Percentiles rank a stretch among this genome's conserved stretches.
Evolutionary conservation across 2,329 filamentous ascomycete genomes (phyloP).

Genomic region (Aspergillus spinulosporus): DNA sequence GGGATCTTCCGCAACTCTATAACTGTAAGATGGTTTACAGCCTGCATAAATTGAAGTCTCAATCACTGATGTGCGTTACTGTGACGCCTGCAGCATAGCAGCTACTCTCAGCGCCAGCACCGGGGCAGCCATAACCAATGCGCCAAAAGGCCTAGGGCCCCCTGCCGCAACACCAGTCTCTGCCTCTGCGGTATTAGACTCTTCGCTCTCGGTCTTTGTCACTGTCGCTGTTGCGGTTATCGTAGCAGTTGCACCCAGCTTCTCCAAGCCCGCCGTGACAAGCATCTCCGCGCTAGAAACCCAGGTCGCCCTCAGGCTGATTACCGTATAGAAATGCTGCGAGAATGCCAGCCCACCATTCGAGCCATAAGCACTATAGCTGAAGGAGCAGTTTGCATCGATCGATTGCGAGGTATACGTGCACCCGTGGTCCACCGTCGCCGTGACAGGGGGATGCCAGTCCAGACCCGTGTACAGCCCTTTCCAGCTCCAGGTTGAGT

Average conservation of each 20-base stretch:
- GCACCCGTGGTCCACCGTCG: background rate
- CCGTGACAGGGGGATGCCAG: background rate
- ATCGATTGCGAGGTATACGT: background rate
- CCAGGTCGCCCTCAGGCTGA: background rate
- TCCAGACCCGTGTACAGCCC: conserved; percentile 1
- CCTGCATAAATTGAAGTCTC: too few relatives aligned
- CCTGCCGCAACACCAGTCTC: background rate
- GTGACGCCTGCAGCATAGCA: background rate
- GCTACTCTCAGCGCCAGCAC: background rate
- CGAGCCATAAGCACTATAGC: background rate
- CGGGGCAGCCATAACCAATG: conserved; percentile 8
- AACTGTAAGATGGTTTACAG: too few relatives aligned
- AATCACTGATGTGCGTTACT: background rate
- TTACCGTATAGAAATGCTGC: background rate
- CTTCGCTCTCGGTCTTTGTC: too few relatives aligned
- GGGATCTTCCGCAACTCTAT: too few relatives aligned
- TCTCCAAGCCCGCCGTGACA: conserved; percentile 2
- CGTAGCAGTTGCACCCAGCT: background rate
- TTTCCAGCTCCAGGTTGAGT: background rate
- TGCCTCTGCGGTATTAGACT: conserved; percentile 3
- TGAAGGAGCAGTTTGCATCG: background rate
- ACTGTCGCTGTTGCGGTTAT: background rate
- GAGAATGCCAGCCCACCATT: background rate
- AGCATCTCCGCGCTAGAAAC: background rate
- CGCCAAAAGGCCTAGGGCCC: background rate